phyloP scores from a whole-genome alignment of 805 yeast genomes.

The Suhomyces pyralidae region DNA sequence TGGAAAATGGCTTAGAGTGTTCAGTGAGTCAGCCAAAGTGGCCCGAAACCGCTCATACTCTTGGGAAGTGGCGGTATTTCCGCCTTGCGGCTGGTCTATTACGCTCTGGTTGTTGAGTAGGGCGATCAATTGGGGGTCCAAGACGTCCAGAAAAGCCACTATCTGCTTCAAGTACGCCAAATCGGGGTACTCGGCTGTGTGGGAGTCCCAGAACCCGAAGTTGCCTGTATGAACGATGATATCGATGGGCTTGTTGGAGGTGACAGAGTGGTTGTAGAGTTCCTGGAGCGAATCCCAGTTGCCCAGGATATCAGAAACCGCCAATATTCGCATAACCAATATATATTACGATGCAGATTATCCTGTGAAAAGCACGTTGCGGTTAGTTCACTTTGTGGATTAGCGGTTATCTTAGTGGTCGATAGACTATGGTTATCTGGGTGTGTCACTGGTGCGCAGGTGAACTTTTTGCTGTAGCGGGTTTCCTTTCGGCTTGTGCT shows the following conservation, averaged over 20 bases:
- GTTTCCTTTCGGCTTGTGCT: too few species aligned
- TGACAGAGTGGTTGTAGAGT: constrained; percentile 11
- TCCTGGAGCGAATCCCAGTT: constrained; percentile 17
- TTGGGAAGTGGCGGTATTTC: neutral
- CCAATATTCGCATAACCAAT: constrained; percentile 12
- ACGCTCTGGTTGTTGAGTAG: constrained; percentile 45
- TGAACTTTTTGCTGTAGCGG: too few species aligned
- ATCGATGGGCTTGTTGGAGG: constrained; percentile 14
- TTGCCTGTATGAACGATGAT: constrained; percentile 20
- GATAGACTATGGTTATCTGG: neutral
- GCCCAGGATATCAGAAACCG: constrained; percentile 31
- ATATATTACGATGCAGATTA: too few species aligned
- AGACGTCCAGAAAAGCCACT: constrained; percentile 61
- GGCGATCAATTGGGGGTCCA: constrained; percentile 47
- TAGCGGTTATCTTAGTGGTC: too few species aligned
- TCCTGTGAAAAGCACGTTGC: too few species aligned
- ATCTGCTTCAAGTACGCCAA: constrained; percentile 56
- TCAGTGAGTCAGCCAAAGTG: constrained; percentile 5
- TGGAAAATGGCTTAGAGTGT: constrained; percentile 17
- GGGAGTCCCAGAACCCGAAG: constrained; percentile 62
- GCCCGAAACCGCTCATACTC: constrained; percentile 5
- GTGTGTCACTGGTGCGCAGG: neutral
- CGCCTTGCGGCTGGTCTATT: constrained; percentile 1
- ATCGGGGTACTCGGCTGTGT: constrained; percentile 54
- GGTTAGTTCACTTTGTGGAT: too few species aligned